Percentiles rank a stretch among this genome's conserved stretches.
These are phyloP conservation scores for Aspergillaceae sp. DNA, from an alignment of 2,329 filamentous ascomycete genomes.

Conservation along the genomic window DNA sequence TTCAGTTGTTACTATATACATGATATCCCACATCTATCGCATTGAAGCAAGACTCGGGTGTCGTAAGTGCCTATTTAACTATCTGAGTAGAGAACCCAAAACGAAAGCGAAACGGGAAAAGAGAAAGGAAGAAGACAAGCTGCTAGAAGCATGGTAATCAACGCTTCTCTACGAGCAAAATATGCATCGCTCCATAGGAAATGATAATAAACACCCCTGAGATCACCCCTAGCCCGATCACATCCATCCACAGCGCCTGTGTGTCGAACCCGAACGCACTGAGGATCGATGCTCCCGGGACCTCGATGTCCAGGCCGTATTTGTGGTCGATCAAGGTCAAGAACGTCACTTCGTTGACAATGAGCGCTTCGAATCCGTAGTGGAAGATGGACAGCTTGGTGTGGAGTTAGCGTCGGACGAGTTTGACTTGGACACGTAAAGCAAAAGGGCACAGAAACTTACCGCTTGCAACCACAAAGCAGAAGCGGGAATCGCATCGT, in stretches of 20 bases:
- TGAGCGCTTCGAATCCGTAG: conserved; percentile 90
- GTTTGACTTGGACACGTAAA: not conserved
- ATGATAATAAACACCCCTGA: conserved; percentile 74
- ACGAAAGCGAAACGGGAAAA: conserved; percentile 12
- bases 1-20: too few relatives aligned
- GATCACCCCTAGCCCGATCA: conserved; percentile 72
- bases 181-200: conserved; percentile 87
- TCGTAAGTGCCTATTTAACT: not conserved
- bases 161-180: conserved; percentile 82
- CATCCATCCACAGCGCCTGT: conserved; percentile 73
- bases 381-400: conserved; percentile 84
- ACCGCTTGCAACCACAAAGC: conserved; percentile 82
- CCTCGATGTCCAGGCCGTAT: conserved; percentile 91
- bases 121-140: conserved; percentile 4
- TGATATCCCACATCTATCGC: too few relatives aligned
- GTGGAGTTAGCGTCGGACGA: conserved; percentile 17
- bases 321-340: conserved; percentile 87
- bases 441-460: conserved; percentile 25
- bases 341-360: conserved; percentile 92
- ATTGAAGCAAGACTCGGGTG: too few relatives aligned
- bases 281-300: conserved; percentile 86
- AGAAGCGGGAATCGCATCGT: conserved; percentile 78
- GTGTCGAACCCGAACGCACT: conserved; percentile 94
- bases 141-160: conserved; percentile 31
- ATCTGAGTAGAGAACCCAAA: conserved; percentile 2